Base-by-base conservation (phyloP, 306 rosid species). In the Sophora flavescens region DNA sequence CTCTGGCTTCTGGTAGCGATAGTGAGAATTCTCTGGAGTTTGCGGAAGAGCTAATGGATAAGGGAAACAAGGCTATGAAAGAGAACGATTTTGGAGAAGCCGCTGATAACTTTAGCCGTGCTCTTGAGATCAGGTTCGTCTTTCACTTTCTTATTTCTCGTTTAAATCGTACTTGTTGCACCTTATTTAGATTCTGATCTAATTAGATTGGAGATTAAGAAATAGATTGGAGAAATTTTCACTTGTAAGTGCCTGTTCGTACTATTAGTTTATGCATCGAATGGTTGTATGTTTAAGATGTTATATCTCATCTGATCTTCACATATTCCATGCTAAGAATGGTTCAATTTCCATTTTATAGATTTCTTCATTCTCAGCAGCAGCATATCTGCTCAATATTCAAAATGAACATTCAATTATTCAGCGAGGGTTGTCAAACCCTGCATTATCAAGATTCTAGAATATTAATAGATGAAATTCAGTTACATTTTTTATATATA, bases 71-170 rank as follows among this genome's bases (percentile, higher is more conserved):
- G 66, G 97, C 99, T 39, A 83, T 92, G 77, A 92, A 89, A 48
- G 90, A 85, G 14, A 52, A 63, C 35, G 97, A 95, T 89, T 89
- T 64, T 75, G 72, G 8, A 33, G 97, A 92, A 78, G 97, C 97
- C 50, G 84, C 89, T 57, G 97, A 95, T 30, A 92, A 83, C 87
- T 95, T 84, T 72, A 95, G 97, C 89, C 97, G 97, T 72, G 91
- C 93, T 79, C 91, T 95, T 0, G 99, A 95, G 81, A 95, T 92
- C 84, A 92, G 97, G 99, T 95, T 88, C 74, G 79, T 78, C 32
- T 68, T 65, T 63, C 47, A 48, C 63, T 68, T 10, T 4, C 14
- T 44, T 42, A 8, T 44, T 44, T 44, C 3, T 11, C 2, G 14
- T 14, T 44, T 44, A 44, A 44, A 10, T 44, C 50, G 50, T 4